Evolutionary conservation across 2,329 filamentous ascomycete genomes (phyloP).

Genomic region (Penicillium hesseltinei): DNA sequence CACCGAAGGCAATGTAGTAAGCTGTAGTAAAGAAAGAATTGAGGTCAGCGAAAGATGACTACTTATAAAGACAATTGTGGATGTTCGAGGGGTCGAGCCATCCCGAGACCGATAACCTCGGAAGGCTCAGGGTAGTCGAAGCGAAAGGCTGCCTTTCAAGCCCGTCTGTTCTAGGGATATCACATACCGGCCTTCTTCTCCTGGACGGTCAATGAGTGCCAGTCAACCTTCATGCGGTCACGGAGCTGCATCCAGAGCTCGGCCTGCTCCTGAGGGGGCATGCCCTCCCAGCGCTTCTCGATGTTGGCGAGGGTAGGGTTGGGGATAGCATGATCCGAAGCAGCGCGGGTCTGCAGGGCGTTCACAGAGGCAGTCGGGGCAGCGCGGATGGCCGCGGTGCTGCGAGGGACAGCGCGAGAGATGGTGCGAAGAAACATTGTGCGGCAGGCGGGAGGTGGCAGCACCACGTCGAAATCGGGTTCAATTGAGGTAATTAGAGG

Average conservation of each 20-base stretch:
- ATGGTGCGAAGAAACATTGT: slow-evolving; percentile 50
- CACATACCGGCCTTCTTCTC: slow-evolving; percentile 99
- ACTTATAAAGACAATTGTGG: slow-evolving; percentile 7
- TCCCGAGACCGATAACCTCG: slow-evolving; percentile 13
- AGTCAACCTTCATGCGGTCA: slow-evolving; percentile 98
- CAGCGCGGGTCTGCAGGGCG: slow-evolving; percentile 52
- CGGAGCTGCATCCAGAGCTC: slow-evolving; percentile 98
- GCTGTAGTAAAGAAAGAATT: slow-evolving; percentile 55
- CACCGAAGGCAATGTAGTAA: slow-evolving; percentile 98
- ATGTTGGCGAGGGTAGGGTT: slow-evolving; percentile 97
- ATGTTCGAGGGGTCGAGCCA: background rate
- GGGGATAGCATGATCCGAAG: slow-evolving; percentile 86
- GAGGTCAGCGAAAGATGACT: slow-evolving; percentile 22
- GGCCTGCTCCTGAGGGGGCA: slow-evolving; percentile 98
- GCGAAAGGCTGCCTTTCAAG: background rate
- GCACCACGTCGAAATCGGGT: slow-evolving; percentile 28
- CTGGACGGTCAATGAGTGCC: slow-evolving; percentile 89
- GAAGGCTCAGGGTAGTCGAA: slow-evolving; percentile 18
- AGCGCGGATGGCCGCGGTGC: slow-evolving; percentile 41
- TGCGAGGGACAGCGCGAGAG: slow-evolving; percentile 46
- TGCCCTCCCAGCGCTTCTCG: slow-evolving; percentile 98
- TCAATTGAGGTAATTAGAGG: slow-evolving; percentile 27
- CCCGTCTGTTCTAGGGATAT: background rate
- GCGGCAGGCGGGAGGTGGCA: slow-evolving; percentile 31
- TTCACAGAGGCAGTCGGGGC: slow-evolving; percentile 41